phyloP scores from a whole-genome alignment of 352 stramenopile species.

The Pythium aquatile region DNA sequence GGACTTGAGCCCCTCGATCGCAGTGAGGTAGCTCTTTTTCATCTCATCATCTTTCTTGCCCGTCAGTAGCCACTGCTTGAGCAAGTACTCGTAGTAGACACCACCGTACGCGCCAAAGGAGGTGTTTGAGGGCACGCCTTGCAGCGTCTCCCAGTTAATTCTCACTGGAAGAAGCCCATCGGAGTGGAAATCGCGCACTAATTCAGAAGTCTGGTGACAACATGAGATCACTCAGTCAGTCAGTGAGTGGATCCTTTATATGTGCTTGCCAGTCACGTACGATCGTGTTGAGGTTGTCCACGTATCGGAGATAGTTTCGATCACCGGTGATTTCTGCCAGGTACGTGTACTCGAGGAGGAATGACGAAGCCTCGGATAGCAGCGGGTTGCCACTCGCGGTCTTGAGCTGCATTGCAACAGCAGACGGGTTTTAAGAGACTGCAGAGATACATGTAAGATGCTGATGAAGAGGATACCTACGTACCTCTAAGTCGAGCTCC shows the following conservation, averaged over 20 bases:
- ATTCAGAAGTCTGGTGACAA: constrained; percentile 7
- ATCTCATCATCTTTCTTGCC: constrained; percentile 48
- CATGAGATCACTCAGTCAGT: neutral
- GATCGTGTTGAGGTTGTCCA: constrained; percentile 43
- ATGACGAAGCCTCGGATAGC: constrained; percentile 48
- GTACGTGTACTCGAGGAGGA: constrained; percentile 72
- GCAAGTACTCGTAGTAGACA: constrained; percentile 76
- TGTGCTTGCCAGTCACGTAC: constrained; percentile 9
- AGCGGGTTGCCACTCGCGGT: constrained; percentile 23
- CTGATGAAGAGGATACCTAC: neutral
- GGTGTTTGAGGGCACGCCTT: constrained; percentile 26
- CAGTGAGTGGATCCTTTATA: neutral
- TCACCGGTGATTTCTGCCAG: constrained; percentile 39
- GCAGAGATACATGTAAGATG: too few relatives aligned
- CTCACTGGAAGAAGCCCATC: constrained; percentile 32
- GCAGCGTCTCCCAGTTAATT: constrained; percentile 27
- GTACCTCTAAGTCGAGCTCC: constrained; percentile 42
- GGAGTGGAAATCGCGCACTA: constrained; percentile 20
- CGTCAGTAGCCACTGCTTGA: constrained; percentile 71
- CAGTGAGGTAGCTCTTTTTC: constrained; percentile 49
- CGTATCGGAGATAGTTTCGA: constrained; percentile 31
- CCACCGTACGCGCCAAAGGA: constrained; percentile 61
- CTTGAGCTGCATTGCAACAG: constrained; percentile 7
- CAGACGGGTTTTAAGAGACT: neutral
- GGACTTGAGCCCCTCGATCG: constrained; percentile 47